These are phyloP conservation scores for Aspergillus haitiensis DNA, from an alignment of 495 filamentous ascomycete genomes.

Conservation along the genomic window DNA sequence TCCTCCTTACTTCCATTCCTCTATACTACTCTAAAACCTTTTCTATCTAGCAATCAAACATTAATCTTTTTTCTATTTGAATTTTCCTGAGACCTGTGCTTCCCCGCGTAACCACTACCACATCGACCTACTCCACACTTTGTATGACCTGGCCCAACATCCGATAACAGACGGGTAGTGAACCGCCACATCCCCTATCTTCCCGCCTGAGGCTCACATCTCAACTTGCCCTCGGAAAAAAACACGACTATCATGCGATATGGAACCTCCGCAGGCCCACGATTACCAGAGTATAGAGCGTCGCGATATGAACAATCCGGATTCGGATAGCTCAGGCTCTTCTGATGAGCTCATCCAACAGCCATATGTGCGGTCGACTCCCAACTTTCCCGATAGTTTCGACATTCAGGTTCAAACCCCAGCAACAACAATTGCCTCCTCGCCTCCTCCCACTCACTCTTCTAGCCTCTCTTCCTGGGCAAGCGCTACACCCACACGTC, in stretches of 20 bases:
- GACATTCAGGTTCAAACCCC: constrained; percentile 42
- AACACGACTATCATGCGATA: constrained; percentile 19
- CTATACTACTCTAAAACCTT: no score
- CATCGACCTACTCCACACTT: no score
- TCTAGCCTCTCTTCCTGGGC: constrained; percentile 44
- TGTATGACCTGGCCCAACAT: not conserved
- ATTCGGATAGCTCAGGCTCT: constrained; percentile 64
- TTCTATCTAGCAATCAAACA: no score
- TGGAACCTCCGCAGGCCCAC: constrained; percentile 29
- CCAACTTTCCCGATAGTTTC: constrained; percentile 39
- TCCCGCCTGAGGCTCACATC: constrained; percentile 17
- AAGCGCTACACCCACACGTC: constrained; percentile 37
- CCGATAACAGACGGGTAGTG: constrained; percentile 10
- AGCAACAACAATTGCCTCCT: constrained; percentile 44
- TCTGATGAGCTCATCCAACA: constrained; percentile 57
- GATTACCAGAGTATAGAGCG: constrained; percentile 51
- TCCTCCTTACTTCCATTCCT: no score
- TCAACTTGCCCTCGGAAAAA: constrained; percentile 13
- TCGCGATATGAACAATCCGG: constrained; percentile 54
- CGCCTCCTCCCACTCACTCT: constrained; percentile 43
- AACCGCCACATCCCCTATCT: constrained; percentile 29
- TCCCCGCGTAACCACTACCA: no score
- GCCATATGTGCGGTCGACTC: constrained; percentile 44
- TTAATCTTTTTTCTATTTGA: no score
- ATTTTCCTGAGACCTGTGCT: no score